Conservation (phyloP, 1,284 basidiomycete genomes). For the Salmacisia buchloeana region DNA sequence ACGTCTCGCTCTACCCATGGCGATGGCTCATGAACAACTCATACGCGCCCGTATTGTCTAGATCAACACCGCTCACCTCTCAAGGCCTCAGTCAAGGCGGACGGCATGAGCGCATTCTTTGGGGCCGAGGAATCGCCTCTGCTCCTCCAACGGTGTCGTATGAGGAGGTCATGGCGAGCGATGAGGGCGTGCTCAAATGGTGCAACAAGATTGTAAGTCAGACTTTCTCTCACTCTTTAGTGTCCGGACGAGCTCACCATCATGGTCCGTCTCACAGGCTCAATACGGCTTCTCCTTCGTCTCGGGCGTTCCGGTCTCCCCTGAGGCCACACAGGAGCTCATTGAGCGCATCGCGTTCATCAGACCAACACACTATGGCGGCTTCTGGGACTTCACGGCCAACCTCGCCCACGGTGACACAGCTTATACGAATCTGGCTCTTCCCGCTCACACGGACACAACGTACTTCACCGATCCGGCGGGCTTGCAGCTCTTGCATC, state of each 20-base stretch:
- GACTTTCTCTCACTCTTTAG: constrained; percentile 25
- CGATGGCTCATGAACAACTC: constrained; percentile 70
- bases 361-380: constrained; percentile 82
- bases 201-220: constrained; percentile 69
- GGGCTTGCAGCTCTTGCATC: constrained; percentile 89
- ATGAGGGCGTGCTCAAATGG: constrained; percentile 72
- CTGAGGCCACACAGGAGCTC: constrained; percentile 77
- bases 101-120: constrained; percentile 54
- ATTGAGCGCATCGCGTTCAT: constrained; percentile 76
- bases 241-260: constrained; percentile 30
- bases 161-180: constrained; percentile 68
- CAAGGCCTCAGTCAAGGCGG: neutral
- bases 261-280: constrained; percentile 16
- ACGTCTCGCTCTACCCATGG: constrained; percentile 79
- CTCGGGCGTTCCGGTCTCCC: constrained; percentile 69
- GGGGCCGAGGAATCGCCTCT: constrained; percentile 72
- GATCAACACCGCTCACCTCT: neutral
- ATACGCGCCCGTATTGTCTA: constrained; percentile 62
- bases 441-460: constrained; percentile 89
- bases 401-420: constrained; percentile 80
- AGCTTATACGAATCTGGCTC: constrained; percentile 74
- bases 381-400: constrained; percentile 95
- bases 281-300: constrained; percentile 83
- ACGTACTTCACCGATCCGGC: constrained; percentile 68
- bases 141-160: constrained; percentile 72